These are phyloP conservation scores for Ceriops decandra DNA, from an alignment of 345 rosid species.

Conservation along the genomic window DNA sequence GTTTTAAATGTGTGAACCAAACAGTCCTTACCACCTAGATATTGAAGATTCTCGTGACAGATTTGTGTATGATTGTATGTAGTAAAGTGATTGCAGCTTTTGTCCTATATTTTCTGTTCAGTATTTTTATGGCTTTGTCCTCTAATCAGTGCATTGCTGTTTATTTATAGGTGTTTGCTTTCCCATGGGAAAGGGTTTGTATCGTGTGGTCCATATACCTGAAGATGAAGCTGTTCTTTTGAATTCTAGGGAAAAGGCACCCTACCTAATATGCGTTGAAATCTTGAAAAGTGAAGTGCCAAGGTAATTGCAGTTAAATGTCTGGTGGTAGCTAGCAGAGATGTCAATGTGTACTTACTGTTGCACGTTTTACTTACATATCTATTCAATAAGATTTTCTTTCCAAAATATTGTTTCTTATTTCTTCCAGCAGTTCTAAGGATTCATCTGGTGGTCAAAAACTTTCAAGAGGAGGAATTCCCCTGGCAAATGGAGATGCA, in stretches of 20 bases:
- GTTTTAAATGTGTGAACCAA: no score
- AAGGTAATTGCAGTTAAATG: slow-evolving; percentile 42
- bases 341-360: neutral
- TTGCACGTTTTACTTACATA: no score
- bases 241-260: slow-evolving; percentile 99
- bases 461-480: slow-evolving; percentile 95
- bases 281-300: slow-evolving; percentile 80
- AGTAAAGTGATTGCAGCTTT: no score
- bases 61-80: no score
- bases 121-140: no score
- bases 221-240: slow-evolving; percentile 96
- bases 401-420: neutral
- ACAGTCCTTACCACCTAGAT: no score
- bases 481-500: slow-evolving; percentile 97
- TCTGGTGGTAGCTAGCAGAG: neutral
- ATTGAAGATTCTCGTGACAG: no score
- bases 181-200: no score
- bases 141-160: no score
- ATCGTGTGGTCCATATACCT: slow-evolving; percentile 52
- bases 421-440: slow-evolving; percentile 51
- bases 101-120: no score
- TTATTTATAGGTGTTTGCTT: no score
- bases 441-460: slow-evolving; percentile 72
- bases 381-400: no score
- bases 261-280: slow-evolving; percentile 85